These are phyloP conservation scores for Setaria viridis DNA, from an alignment of 202 grass and related monocot species.

Conservation along the genomic window DNA sequence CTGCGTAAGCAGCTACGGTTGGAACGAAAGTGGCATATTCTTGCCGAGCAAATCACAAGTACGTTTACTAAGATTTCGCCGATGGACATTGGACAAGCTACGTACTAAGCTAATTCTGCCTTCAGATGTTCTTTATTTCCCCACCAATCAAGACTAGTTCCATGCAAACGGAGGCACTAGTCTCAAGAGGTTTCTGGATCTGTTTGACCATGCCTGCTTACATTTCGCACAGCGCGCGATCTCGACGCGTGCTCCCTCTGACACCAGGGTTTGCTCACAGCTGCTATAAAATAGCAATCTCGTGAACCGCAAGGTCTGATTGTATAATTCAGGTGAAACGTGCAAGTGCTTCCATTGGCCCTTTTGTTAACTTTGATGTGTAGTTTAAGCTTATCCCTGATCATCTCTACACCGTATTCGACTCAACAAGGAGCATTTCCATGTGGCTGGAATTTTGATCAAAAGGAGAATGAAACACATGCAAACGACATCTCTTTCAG, in stretches of 20 bases:
- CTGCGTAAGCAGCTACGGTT: background rate
- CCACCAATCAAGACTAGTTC: slow-evolving; percentile 10
- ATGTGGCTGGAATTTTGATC: background rate
- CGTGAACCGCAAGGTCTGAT: slow-evolving; percentile 35
- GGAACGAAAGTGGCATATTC: slow-evolving; percentile 19
- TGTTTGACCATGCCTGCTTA: slow-evolving; percentile 20
- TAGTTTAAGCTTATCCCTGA: background rate
- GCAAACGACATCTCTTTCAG: background rate
- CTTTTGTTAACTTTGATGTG: background rate
- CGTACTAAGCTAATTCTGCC: background rate
- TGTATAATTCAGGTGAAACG: slow-evolving; percentile 43
- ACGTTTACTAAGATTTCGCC: background rate
- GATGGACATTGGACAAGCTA: background rate
- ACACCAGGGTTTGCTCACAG: slow-evolving; percentile 35
- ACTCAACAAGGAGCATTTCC: background rate
- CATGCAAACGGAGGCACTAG: slow-evolving; percentile 18
- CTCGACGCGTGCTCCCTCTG: slow-evolving; percentile 29
- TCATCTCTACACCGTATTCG: background rate
- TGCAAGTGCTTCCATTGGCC: slow-evolving; percentile 27
- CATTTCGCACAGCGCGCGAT: background rate
- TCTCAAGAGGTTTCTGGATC: background rate
- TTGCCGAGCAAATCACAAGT: slow-evolving; percentile 19
- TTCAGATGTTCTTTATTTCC: slow-evolving; percentile 6
- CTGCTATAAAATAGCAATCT: slow-evolving; percentile 24
- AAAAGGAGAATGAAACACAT: background rate